Percentiles rank a stretch among this genome's conserved stretches.
Conservation (phyloP, 768 basidiomycete genomes). For the Mycena belliarum region DNA sequence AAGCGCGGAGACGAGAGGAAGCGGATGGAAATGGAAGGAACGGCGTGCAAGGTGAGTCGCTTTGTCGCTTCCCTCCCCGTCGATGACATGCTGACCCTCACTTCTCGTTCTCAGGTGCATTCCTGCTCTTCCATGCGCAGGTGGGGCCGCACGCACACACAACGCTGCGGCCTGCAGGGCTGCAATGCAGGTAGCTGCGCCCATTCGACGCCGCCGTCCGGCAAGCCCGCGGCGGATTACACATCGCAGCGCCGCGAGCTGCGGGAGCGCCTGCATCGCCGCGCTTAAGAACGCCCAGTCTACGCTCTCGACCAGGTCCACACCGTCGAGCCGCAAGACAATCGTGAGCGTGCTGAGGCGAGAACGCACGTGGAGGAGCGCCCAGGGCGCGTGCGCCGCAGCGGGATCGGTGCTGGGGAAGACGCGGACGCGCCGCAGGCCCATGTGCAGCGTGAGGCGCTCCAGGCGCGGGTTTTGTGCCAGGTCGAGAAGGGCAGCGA, state of each 20-base stretch:
- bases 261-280: slow-evolving; percentile 10
- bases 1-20: too few species aligned
- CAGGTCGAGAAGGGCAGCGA: slow-evolving; percentile 6
- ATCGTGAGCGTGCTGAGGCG: slow-evolving; percentile 7
- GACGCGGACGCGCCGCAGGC: slow-evolving; percentile 10
- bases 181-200: too few species aligned
- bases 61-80: too few species aligned
- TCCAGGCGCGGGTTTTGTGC: neutral
- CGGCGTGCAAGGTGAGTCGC: too few species aligned
- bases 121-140: too few species aligned
- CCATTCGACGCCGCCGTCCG: too few species aligned
- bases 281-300: slow-evolving; percentile 30
- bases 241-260: neutral
- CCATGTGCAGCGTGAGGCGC: slow-evolving; percentile 8
- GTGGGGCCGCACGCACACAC: too few species aligned
- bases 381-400: slow-evolving; percentile 9
- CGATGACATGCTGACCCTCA: too few species aligned
- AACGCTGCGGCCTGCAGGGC: too few species aligned
- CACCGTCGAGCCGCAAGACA: slow-evolving; percentile 6
- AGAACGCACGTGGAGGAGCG: neutral
- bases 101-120: too few species aligned
- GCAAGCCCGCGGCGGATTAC: neutral
- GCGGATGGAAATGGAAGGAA: too few species aligned
- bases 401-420: neutral
- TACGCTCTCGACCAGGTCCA: slow-evolving; percentile 27